Conservation (phyloP, 495 filamentous ascomycete genomes). For the Collariella sp. region DNA sequence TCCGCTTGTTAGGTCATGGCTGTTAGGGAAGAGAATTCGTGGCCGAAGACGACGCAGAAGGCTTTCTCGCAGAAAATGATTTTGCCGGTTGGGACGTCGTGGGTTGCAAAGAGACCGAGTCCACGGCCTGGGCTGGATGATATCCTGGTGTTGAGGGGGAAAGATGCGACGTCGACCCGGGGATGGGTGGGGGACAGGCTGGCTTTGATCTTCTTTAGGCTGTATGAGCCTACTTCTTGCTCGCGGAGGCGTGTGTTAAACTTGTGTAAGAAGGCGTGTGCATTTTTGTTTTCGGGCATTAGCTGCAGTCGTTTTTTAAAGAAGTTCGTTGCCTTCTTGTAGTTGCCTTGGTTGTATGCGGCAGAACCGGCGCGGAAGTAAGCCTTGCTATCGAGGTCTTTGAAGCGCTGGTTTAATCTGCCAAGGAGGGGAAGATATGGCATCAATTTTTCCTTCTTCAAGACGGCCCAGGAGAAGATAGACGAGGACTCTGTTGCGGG, state of each 20-base stretch:
- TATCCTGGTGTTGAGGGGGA: background rate
- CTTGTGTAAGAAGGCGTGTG: background rate
- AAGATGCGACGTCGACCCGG: background rate
- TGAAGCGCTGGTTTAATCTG: background rate
- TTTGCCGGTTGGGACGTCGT: background rate
- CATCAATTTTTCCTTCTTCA: background rate
- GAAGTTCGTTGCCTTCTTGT: background rate
- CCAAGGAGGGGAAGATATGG: background rate
- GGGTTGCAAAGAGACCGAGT: background rate
- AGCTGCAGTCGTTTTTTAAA: background rate
- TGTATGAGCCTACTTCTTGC: background rate
- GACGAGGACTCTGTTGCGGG: background rate
- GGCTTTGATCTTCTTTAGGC: background rate
- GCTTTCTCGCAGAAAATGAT: background rate
- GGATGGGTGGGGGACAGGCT: background rate
- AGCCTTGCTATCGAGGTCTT: background rate
- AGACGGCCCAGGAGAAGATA: background rate
- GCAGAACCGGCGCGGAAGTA: background rate
- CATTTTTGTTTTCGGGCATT: background rate
- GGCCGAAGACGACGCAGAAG: background rate
- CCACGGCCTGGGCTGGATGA: background rate
- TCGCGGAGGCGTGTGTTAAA: background rate
- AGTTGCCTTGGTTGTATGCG: background rate
- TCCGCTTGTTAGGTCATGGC: no score
- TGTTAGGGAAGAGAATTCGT: background rate